phyloP scores from a whole-genome alignment of 805 yeast genomes.

The Blastobotrys peoriensis region DNA sequence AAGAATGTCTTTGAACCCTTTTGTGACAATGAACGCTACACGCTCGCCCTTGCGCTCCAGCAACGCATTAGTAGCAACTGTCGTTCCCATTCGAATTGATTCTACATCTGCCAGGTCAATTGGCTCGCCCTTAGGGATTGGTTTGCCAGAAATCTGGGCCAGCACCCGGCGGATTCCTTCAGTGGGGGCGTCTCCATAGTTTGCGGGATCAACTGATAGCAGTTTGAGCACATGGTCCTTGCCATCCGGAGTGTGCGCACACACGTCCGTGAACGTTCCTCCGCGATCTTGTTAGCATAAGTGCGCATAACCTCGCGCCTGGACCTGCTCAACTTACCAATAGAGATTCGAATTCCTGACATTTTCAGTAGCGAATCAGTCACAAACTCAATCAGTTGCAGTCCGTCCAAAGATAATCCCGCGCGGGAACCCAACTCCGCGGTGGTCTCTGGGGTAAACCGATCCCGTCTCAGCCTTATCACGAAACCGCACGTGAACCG shows the following conservation, averaged over 20 bases:
- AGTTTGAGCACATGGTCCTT: conserved; percentile 69
- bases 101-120: conserved; percentile 51
- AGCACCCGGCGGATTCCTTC: conserved; percentile 83
- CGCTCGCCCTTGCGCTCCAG: conserved; percentile 88
- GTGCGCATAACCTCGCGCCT: neutral
- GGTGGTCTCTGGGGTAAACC: neutral
- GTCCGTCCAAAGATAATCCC: neutral
- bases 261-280: conserved; percentile 88
- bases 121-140: conserved; percentile 54
- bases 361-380: too few relatives aligned
- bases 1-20: conserved; percentile 80
- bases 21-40: conserved; percentile 80
- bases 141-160: conserved; percentile 48
- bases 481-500: too few relatives aligned
- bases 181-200: conserved; percentile 84
- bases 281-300: conserved; percentile 44
- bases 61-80: conserved; percentile 93
- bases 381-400: neutral
- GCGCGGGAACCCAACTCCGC: neutral
- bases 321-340: conserved; percentile 11
- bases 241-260: conserved; percentile 43
- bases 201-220: conserved; percentile 81
- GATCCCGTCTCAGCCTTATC: too few relatives aligned
- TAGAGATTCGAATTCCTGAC: conserved; percentile 19
- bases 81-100: conserved; percentile 83